These are phyloP conservation scores for Boechera stricta DNA, from an alignment of 345 rosid genomes.

Conservation along the genomic window DNA sequence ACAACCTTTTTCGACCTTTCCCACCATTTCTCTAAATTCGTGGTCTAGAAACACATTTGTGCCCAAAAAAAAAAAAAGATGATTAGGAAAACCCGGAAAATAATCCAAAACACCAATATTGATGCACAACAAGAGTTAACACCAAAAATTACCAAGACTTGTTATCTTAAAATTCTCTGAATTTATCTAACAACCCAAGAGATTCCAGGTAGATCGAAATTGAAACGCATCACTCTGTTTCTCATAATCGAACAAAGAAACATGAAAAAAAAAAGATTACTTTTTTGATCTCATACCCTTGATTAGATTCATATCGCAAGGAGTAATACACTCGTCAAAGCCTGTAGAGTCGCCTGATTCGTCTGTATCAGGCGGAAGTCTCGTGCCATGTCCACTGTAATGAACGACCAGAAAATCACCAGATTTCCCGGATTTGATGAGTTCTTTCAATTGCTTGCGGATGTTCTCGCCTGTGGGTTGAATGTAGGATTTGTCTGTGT, in stretches of 20 bases:
- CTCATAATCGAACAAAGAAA: background rate
- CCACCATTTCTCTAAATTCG: constrained; percentile 36
- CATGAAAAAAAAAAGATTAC: background rate
- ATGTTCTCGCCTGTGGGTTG: constrained; percentile 87
- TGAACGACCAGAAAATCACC: constrained; percentile 78
- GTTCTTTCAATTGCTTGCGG: constrained; percentile 52
- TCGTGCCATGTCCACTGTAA: constrained; percentile 96
- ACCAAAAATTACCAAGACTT: background rate
- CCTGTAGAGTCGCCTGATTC: constrained; percentile 77
- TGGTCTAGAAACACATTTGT: constrained; percentile 30
- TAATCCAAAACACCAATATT: background rate
- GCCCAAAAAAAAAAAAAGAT: background rate
- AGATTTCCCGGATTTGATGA: constrained; percentile 53
- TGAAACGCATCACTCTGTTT: background rate
- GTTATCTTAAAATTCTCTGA: background rate
- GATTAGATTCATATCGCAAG: constrained; percentile 43
- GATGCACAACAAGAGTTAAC: background rate
- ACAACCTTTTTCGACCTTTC: constrained; percentile 19
- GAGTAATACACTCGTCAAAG: constrained; percentile 66
- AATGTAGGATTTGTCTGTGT: constrained; percentile 65
- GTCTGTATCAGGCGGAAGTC: constrained; percentile 73
- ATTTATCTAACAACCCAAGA: background rate
- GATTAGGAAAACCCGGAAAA: background rate
- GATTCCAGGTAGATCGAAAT: too few relatives aligned
- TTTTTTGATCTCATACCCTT: constrained; percentile 17